Evolutionary conservation across 768 basidiomycete species (phyloP).

Genomic region (Sarcomyxa edulis): DNA sequence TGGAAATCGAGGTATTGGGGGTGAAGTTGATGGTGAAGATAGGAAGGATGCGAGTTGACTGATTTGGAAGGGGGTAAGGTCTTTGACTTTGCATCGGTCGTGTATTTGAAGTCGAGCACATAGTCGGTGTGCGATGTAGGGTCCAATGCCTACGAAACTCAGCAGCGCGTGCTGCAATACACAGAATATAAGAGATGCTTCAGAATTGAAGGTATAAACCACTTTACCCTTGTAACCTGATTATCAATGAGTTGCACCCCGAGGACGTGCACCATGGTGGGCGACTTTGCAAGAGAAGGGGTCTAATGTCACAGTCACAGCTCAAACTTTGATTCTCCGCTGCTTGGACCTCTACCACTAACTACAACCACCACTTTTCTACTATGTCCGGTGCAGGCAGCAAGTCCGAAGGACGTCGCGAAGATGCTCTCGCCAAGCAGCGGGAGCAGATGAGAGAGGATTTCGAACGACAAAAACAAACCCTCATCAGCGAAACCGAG

Average conservation of each 20-base stretch:
- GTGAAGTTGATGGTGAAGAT: constrained; percentile 78
- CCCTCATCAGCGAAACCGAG: constrained; percentile 84
- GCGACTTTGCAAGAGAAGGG: background rate
- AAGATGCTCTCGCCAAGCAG: constrained; percentile 82
- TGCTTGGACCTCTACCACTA: constrained; percentile 10
- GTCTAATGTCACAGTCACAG: background rate
- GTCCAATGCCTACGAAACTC: constrained; percentile 85
- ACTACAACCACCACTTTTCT: constrained; percentile 10
- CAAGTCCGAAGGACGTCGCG: constrained; percentile 80
- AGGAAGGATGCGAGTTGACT: constrained; percentile 93
- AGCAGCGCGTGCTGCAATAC: constrained; percentile 88
- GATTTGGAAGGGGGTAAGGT: constrained; percentile 82
- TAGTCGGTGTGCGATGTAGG: constrained; percentile 67
- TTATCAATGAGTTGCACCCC: constrained; percentile 79
- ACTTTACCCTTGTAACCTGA: constrained; percentile 69
- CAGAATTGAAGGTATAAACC: background rate
- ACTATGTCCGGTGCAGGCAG: constrained; percentile 71
- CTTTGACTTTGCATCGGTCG: constrained; percentile 72
- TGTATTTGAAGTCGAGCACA: constrained; percentile 94
- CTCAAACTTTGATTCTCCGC: background rate
- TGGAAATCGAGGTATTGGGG: constrained; percentile 59
- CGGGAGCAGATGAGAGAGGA: constrained; percentile 76
- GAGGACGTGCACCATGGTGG: constrained; percentile 77
- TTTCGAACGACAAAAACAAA: constrained; percentile 75
- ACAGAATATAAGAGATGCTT: constrained; percentile 23